Conservation (phyloP, 176 grass and related monocot genomes). For the Cocos nucifera region DNA sequence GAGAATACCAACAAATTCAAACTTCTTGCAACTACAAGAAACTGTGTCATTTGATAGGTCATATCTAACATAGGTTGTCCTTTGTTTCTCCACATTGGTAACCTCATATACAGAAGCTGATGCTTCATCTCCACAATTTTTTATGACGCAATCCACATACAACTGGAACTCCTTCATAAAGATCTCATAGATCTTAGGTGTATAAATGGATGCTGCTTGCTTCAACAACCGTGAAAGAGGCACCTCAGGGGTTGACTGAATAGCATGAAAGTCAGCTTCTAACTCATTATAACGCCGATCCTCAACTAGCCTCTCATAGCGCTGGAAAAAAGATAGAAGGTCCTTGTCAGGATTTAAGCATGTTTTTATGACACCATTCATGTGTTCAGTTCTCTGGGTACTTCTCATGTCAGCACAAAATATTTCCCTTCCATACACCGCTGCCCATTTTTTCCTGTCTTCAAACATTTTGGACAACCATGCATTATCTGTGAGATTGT, state of each 20-base stretch:
- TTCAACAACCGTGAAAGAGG: slow-evolving; percentile 33
- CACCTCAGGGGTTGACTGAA: slow-evolving; percentile 7
- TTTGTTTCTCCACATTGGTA: slow-evolving; percentile 33
- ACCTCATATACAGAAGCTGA: slow-evolving; percentile 18
- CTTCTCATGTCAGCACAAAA: slow-evolving; percentile 33
- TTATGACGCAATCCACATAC: slow-evolving; percentile 37
- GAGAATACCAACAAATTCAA: slow-evolving; percentile 25
- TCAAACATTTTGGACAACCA: slow-evolving; percentile 30
- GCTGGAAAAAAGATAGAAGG: slow-evolving; percentile 29
- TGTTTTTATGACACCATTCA: slow-evolving; percentile 26
- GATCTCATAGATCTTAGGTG: slow-evolving; percentile 27
- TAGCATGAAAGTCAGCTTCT: slow-evolving; percentile 26
- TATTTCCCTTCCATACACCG: slow-evolving; percentile 22
- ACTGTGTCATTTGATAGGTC: slow-evolving; percentile 15
- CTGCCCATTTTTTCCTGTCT: slow-evolving; percentile 28
- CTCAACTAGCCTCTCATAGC: slow-evolving; percentile 30
- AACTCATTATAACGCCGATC: slow-evolving; percentile 29
- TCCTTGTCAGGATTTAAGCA: slow-evolving; percentile 24
- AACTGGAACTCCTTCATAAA: slow-evolving; percentile 28
- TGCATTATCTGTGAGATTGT: slow-evolving; percentile 14
- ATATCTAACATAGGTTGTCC: slow-evolving; percentile 28
- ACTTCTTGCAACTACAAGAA: slow-evolving; percentile 32
- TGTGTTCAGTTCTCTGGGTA: slow-evolving; percentile 28
- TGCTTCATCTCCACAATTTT: slow-evolving; percentile 23
- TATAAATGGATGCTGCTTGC: slow-evolving; percentile 28